Conservation (phyloP, 345 rosid genomes). For the Linum lewisii region DNA sequence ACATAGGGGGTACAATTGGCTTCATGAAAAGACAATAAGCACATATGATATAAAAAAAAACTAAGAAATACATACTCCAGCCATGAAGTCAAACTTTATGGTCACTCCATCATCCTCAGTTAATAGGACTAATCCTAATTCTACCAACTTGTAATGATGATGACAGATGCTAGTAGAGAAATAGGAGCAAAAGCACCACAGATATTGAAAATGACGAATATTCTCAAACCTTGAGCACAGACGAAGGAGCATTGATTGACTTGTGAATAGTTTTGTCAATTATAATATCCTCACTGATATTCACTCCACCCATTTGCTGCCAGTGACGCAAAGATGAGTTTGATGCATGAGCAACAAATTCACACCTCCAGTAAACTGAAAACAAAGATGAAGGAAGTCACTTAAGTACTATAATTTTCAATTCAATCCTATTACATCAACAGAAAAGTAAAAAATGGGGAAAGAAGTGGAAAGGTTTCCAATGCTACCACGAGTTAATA, state of each 20-base stretch:
- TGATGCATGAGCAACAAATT: slow-evolving; percentile 77
- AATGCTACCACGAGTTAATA: neutral
- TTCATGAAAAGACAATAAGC: neutral
- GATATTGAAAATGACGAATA: slow-evolving; percentile 1
- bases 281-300: slow-evolving; percentile 66
- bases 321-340: slow-evolving; percentile 78
- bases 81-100: neutral
- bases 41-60: neutral
- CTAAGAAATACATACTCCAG: neutral
- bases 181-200: neutral
- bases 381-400: neutral
- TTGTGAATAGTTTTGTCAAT: slow-evolving; percentile 78
- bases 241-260: slow-evolving; percentile 68
- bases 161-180: too few relatives aligned
- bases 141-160: neutral
- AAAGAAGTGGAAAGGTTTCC: neutral
- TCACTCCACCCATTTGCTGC: slow-evolving; percentile 91
- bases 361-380: slow-evolving; percentile 94
- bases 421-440: neutral
- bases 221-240: slow-evolving; percentile 68
- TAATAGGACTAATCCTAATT: neutral
- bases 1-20: neutral
- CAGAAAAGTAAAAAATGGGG: neutral
- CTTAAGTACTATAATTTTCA: neutral
- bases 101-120: neutral